A percentile compares a stretch with the other conserved stretches of the same genome.
phyloP scores from a whole-genome alignment of 805 yeast genomes.

The Candida pseudofarinosa region DNA sequence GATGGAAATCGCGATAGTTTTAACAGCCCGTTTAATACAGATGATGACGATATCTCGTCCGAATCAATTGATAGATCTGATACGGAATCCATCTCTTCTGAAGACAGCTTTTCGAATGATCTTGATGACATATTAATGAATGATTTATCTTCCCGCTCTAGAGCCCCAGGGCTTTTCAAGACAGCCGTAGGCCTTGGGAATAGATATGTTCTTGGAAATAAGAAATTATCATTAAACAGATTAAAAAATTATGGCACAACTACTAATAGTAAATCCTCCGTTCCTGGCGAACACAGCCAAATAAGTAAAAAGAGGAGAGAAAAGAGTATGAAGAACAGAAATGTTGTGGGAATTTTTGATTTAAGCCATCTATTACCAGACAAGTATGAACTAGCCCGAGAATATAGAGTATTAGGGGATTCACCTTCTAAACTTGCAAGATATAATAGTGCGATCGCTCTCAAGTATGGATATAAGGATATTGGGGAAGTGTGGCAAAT shows the following conservation, averaged over 20 bases:
- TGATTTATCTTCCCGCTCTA: conserved; percentile 48
- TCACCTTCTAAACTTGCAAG: conserved; percentile 61
- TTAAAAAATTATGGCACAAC: conserved; percentile 38
- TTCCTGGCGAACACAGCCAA: conserved; percentile 24
- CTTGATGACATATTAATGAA: conserved; percentile 62
- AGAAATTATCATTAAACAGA: conserved; percentile 22
- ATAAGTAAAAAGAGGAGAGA: conserved; percentile 9
- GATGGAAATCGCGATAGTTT: background rate
- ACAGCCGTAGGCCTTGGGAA: conserved; percentile 39
- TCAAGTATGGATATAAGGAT: conserved; percentile 53
- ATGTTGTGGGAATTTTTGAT: conserved; percentile 61
- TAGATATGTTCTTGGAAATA: conserved; percentile 20
- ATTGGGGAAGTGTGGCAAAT: conserved; percentile 75
- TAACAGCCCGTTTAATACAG: background rate
- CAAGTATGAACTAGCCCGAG: conserved; percentile 63
- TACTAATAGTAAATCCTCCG: conserved; percentile 33
- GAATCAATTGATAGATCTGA: conserved; percentile 6
- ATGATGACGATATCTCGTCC: conserved; percentile 13
- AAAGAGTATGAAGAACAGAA: conserved; percentile 33
- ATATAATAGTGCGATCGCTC: conserved; percentile 70
- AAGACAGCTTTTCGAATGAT: conserved; percentile 62
- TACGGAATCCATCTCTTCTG: conserved; percentile 29
- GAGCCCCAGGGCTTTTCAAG: conserved; percentile 49
- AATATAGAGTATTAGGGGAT: conserved; percentile 61
- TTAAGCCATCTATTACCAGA: conserved; percentile 72